phyloP scores from a whole-genome alignment of 83 land plant genomes.

The Diphasiastrum complanatum region DNA sequence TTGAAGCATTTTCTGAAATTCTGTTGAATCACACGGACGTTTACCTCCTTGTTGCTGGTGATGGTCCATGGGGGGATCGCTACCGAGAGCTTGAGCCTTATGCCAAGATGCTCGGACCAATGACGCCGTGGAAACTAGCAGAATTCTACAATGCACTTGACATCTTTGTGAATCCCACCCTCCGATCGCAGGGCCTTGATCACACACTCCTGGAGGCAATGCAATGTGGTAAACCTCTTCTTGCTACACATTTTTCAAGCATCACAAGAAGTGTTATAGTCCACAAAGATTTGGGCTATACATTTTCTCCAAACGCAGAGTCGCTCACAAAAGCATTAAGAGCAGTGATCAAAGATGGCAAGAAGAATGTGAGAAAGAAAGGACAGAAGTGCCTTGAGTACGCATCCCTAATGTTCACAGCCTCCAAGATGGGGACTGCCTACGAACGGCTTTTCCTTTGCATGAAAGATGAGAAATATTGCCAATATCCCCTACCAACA shows the following conservation, averaged over 20 bases:
- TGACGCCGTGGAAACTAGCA: conserved; percentile 44
- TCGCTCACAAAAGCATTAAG: conserved; percentile 45
- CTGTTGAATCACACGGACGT: conserved; percentile 30
- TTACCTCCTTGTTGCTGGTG: conserved; percentile 58
- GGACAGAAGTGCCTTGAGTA: conserved; percentile 46
- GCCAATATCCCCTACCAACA: conserved; percentile 43
- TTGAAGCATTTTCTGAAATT: conserved; percentile 49
- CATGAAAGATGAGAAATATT: conserved; percentile 48
- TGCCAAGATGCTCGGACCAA: conserved; percentile 51
- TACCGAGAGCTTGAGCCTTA: conserved; percentile 56
- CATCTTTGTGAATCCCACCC: conserved; percentile 75
- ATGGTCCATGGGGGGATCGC: conserved; percentile 65
- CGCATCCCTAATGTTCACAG: conserved; percentile 61
- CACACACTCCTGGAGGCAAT: conserved; percentile 86
- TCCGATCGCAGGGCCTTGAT: conserved; percentile 86
- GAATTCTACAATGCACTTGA: conserved; percentile 79
- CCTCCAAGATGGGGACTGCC: conserved; percentile 72
- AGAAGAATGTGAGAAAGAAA: conserved; percentile 33
- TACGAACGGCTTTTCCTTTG: conserved; percentile 80
- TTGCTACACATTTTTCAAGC: conserved; percentile 76
- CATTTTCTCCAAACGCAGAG: conserved; percentile 67
- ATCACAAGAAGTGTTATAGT: conserved; percentile 61
- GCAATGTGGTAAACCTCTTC: conserved; percentile 77
- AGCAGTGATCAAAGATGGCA: conserved; percentile 41
- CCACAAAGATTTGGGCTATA: conserved; percentile 53